Evolutionary conservation across 2,329 filamentous ascomycete species (phyloP).

Genomic region (Hypoxylon sp.): DNA sequence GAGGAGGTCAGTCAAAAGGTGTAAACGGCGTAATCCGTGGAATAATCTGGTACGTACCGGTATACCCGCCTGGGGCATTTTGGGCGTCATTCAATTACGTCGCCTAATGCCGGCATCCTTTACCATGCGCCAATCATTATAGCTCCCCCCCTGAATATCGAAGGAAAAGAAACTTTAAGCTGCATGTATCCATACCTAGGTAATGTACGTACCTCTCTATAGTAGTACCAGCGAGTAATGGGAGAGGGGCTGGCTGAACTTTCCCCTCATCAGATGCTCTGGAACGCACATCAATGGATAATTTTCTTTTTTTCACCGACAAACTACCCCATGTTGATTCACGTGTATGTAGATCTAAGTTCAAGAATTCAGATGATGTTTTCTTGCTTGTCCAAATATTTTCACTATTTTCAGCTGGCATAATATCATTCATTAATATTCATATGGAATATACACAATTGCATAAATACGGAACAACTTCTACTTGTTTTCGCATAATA

Average conservation of each 20-base stretch:
- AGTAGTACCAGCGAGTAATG: background rate
- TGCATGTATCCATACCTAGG: background rate
- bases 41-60: slow-evolving; percentile 31
- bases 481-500: slow-evolving; percentile 29
- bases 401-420: slow-evolving; percentile 5
- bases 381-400: background rate
- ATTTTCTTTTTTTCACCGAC: slow-evolving; percentile 19
- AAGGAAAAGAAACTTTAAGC: slow-evolving; percentile 18
- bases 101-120: slow-evolving; percentile 36
- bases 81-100: slow-evolving; percentile 39
- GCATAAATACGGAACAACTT: slow-evolving; percentile 7
- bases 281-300: slow-evolving; percentile 18
- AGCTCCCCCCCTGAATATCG: slow-evolving; percentile 37
- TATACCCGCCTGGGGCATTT: slow-evolving; percentile 31
- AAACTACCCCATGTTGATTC: background rate
- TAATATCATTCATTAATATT: slow-evolving; percentile 1
- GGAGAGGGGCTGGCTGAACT: slow-evolving; percentile 15
- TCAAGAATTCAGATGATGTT: background rate
- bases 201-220: background rate
- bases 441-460: background rate
- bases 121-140: slow-evolving; percentile 39
- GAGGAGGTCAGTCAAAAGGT: slow-evolving; percentile 27
- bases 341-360: slow-evolving; percentile 6
- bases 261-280: slow-evolving; percentile 9
- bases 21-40: slow-evolving; percentile 3